Conservation (phyloP, 331 rosid species). For the Pyracantha coccinea region DNA sequence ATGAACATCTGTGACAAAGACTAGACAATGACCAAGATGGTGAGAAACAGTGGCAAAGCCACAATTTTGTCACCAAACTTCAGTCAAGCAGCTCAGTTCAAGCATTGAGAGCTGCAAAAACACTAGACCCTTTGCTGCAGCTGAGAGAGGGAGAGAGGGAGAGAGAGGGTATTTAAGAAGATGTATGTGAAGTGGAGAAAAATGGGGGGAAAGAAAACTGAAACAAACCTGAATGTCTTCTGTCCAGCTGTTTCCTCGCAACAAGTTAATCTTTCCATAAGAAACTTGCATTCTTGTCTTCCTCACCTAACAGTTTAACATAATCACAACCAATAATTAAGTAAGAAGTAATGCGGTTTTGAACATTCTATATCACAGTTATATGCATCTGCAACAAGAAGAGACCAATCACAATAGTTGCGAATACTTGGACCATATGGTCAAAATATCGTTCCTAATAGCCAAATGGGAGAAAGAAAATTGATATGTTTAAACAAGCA, state of each 20-base stretch:
- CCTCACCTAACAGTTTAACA: constrained; percentile 41
- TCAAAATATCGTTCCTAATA: background rate
- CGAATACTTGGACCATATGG: background rate
- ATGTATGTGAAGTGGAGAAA: background rate
- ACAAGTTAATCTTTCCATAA: constrained; percentile 29
- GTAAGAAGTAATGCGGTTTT: background rate
- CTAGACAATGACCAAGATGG: background rate
- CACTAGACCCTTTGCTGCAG: too few relatives aligned
- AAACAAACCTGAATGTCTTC: constrained; percentile 48
- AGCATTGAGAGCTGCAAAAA: background rate
- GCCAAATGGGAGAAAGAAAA: background rate
- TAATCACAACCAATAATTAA: constrained; percentile 2
- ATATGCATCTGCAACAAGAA: background rate
- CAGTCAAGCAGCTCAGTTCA: background rate
- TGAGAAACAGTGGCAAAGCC: background rate
- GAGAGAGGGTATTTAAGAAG: background rate
- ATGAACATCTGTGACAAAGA: background rate
- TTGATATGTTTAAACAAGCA: background rate
- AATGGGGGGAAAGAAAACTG: background rate
- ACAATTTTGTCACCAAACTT: background rate
- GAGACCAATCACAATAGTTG: background rate
- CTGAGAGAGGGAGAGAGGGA: background rate
- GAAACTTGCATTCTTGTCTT: constrained; percentile 48
- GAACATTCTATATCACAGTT: background rate
- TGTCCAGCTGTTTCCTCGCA: constrained; percentile 27